Percentiles rank a stretch among this genome's conserved stretches.
These are phyloP conservation scores for Aspergillus bridgeri DNA, from an alignment of 495 filamentous ascomycete genomes.

Conservation along the genomic window DNA sequence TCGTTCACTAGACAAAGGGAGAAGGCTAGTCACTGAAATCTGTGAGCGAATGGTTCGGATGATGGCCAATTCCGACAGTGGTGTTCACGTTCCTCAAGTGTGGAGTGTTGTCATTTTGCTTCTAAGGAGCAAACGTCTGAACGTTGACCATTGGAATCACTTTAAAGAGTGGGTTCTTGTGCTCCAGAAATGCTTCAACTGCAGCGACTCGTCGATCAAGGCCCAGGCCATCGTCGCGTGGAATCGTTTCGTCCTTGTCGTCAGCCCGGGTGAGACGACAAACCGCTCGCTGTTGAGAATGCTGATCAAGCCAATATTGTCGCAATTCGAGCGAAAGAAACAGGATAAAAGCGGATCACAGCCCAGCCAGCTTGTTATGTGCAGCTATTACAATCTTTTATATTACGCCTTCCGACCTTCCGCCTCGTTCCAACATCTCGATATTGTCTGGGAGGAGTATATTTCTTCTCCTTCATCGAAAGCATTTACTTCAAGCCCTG, in stretches of 20 bases:
- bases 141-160: conserved; percentile 69
- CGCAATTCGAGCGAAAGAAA: conserved; percentile 64
- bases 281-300: conserved; percentile 57
- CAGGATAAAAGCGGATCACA: conserved; percentile 54
- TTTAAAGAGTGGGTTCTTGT: conserved; percentile 69
- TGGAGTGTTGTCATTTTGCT: conserved; percentile 82
- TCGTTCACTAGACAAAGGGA: conserved; percentile 48
- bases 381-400: conserved; percentile 71
- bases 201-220: conserved; percentile 65
- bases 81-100: conserved; percentile 72
- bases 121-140: conserved; percentile 56
- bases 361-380: conserved; percentile 56
- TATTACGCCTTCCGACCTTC: conserved; percentile 83
- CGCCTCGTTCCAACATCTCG: conserved; percentile 56
- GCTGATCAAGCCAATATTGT: conserved; percentile 64
- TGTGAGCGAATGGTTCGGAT: conserved; percentile 66
- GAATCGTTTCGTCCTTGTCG: conserved; percentile 73
- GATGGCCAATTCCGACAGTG: conserved; percentile 60
- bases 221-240: conserved; percentile 76
- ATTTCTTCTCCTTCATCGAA: conserved; percentile 49
- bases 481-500: conserved; percentile 29
- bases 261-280: conserved; percentile 59
- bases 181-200: conserved; percentile 82
- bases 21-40: conserved; percentile 61
- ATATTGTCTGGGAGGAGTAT: conserved; percentile 76